Base-by-base conservation (phyloP, 192 early-diverging fungal species). In the Coemansia sp. region DNA sequence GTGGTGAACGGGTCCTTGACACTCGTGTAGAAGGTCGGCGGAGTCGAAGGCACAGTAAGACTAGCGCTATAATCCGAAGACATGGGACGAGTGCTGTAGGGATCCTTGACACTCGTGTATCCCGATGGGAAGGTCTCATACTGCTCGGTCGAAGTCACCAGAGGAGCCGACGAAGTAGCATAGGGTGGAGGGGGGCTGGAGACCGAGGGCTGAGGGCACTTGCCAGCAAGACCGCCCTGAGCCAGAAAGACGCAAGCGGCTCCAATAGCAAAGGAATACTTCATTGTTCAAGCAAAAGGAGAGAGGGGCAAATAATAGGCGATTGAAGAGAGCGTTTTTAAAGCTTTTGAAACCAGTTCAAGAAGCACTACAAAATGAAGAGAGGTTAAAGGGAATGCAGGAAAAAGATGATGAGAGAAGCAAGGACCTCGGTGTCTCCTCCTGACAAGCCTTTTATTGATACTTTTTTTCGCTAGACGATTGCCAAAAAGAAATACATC, bases 221-320 rank as follows among this genome's bases (percentile, higher is more conserved):
- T 73, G 48, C 33, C 26, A 42, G 71, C 64, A 60, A 79, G 55
- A 6, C 39, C 59, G 45, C 47, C 61, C 33, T 69, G 66, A 20
- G 33, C 68, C 31, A 79, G n/a, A 20, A 52, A 16, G 25, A 55
- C 61, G 11, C 66, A 23, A 23, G 64, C 26, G 6, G 57, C 20
- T 0, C 55, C 39, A 39, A 73, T 34, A 26, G 47, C 25, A 59
- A 64, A n/a, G 12, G 38, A 12, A 20, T 74, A 28, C 57, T 73
- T 79, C 71, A 79, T 79, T 64, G 60, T 71, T 31, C 37, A 48
- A 34, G 25, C 42, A 25, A 61, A 42, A 28, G 20, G 33, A 55
- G 31, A 26, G 11, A 16, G 21, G 2, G 3, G 48, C 26, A 23
- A 55, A 16, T 50, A 52, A 7, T 6, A 1, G 31, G 48, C 7